Percentiles rank a stretch among this genome's conserved stretches.
These are phyloP conservation scores for Acacia melanoxylon DNA, from an alignment of 306 rosid species.

Conservation along the genomic window DNA sequence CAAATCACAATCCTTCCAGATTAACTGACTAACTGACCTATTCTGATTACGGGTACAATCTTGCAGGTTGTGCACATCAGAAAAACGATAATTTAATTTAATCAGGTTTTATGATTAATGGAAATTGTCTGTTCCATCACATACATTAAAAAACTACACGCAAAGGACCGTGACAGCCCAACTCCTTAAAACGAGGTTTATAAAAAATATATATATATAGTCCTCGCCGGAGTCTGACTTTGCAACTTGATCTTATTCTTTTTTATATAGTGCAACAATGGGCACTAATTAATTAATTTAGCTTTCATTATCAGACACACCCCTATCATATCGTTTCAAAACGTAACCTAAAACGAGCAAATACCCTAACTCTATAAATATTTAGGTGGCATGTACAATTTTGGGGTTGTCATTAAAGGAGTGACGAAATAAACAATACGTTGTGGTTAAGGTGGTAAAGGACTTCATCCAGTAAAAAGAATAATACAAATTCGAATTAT, in stretches of 20 bases:
- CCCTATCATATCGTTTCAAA: background rate
- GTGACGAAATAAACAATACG: too few relatives aligned
- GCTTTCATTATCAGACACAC: background rate
- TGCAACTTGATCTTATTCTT: background rate
- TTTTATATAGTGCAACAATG: background rate
- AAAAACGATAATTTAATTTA: background rate
- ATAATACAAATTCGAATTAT: rapidly evolving
- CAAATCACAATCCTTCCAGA: background rate
- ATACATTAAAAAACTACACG: background rate
- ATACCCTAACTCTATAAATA: background rate
- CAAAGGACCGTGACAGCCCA: background rate
- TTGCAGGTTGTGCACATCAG: background rate
- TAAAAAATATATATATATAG: background rate
- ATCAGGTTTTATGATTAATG: background rate
- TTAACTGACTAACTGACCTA: background rate
- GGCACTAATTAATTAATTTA: background rate
- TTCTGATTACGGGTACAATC: background rate
- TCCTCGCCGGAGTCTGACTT: background rate
- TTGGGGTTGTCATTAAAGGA: too few relatives aligned
- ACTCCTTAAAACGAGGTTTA: background rate
- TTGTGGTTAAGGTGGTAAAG: too few relatives aligned
- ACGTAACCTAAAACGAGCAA: background rate
- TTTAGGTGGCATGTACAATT: too few relatives aligned
- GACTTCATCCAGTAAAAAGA: too few relatives aligned
- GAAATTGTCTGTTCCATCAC: background rate